Percentiles rank a stretch among this genome's conserved stretches.
Evolutionary conservation across 306 rosid species (phyloP).

Genomic region (Cyclanthera cordifolia): DNA sequence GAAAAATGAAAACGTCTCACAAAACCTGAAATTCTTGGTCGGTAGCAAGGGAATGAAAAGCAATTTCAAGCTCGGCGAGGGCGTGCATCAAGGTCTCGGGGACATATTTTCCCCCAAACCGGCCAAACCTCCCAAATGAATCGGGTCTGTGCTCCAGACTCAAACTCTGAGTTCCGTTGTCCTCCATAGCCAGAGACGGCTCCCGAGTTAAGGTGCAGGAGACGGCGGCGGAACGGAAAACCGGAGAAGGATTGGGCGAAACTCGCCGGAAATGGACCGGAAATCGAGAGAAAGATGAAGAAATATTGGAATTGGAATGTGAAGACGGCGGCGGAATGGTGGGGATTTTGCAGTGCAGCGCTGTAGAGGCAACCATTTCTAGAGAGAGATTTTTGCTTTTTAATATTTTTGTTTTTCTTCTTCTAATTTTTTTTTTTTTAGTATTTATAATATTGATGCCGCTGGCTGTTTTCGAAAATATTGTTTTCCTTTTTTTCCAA

Average conservation of each 20-base stretch:
- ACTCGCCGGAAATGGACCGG: constrained; percentile 24
- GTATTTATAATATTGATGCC: not conserved
- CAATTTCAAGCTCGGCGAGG: constrained; percentile 67
- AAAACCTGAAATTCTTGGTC: constrained; percentile 74
- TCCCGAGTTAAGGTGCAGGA: constrained; percentile 43
- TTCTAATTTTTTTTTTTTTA: not conserved
- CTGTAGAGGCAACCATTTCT: constrained; percentile 18
- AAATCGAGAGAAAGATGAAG: constrained; percentile 15
- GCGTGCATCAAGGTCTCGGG: constrained; percentile 94
- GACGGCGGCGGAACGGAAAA: constrained; percentile 16
- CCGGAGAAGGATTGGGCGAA: constrained; percentile 21
- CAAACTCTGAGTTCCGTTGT: not conserved
- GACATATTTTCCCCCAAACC: constrained; percentile 84
- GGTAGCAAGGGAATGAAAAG: constrained; percentile 49
- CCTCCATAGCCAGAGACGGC: constrained; percentile 27
- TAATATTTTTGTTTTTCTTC: not conserved
- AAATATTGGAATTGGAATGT: constrained; percentile 21
- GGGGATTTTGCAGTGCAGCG: constrained; percentile 21
- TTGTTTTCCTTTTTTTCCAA: not conserved
- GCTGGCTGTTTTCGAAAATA: not conserved
- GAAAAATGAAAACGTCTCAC: not conserved
- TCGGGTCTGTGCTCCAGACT: constrained; percentile 50
- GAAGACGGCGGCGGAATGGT: constrained; percentile 3
- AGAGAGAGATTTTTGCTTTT: not conserved
- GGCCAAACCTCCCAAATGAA: constrained; percentile 78